Base-by-base conservation (phyloP, 768 basidiomycete species). In the Lactifluus subvellereus region DNA sequence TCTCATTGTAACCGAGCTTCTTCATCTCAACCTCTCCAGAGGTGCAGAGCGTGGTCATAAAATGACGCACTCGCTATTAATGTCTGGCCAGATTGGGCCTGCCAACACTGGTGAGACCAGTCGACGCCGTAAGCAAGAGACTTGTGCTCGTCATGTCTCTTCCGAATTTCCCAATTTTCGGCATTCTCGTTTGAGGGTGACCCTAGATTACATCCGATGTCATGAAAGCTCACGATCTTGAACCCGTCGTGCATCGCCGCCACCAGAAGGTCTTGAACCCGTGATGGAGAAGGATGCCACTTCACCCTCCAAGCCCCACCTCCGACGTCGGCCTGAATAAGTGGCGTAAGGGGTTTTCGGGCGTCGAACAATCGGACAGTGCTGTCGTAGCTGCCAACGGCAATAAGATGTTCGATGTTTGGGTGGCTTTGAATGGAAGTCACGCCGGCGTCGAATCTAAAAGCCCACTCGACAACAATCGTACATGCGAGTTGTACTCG, bases 231-330 rank as follows among this genome's bases (percentile, higher is more conserved):
- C 51, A 94, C 72, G 6, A 96, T 79, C 71, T 97, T 97, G 81
- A 93, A 95, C 10, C 96, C 95, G 66, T 94, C 94, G 71, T 96
- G 95, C 97, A 98, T 99, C 71, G 91, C 94, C 0, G 95, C 97
- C n/a, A 94, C 85, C 20, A 98, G 81, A 2, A 98, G 79, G 69
- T 95, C 90, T 42, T 81, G 69, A 65, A 80, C 82, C 50, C 94
- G 81, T n/a, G 70, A 67, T 2, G 79, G 66, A 5, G 81, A 82
- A 7, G 95, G 94, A 74, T 98, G 94, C 93, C 94, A 99, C 73
- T 96, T 94, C 61, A 93, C 86, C 18, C 97, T 83, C 97, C 97
- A 99, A 11, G 85, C 90, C 3, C 97, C 97, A 13, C 97, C 97
- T 11, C 92, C 93, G 3, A 92, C 85, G 60, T 88, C 80, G 30